Evolutionary conservation across 768 basidiomycete species (phyloP), one percentile per base, ranked within the genome.

Genomic region (Royoungia palumana): DNA sequence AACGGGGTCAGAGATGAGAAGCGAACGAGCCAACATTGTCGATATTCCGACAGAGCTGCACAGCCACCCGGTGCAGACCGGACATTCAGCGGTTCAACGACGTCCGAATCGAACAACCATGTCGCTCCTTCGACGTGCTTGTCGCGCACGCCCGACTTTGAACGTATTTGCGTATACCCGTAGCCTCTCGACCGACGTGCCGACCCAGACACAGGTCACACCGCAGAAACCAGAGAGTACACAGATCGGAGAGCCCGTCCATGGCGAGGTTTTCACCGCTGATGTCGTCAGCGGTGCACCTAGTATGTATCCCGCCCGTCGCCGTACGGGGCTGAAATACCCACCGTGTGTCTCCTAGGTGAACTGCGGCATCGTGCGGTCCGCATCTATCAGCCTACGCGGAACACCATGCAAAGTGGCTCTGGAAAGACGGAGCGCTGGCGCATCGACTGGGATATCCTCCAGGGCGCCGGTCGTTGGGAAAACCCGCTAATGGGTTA

Each of bases 401-500:
- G 89, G 49, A 92, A 91, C 58, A 94, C 94, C 4, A 97, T 95
- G 83, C 94, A 97, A 70, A 94, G 91, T 46, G 95, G 91, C 41
- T 78, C 83, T 35, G 84, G 82, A 44, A 94, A 94, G 70, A 80
- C 82, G 11, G 80, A 87, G 56, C 83, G 87, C 59, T 99, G 95
- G 95, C 76, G 91, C 55, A 82, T 99, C 61, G 95, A 98, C 69
- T 98, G 85, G 75, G 95, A 98, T 60, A 83, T 83, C 48, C 73
- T 97, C n/a, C 82, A 81, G 49, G 92, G 94, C 28, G 84, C 80
- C 24, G 93, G 90, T 12, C 79, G 95, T 44, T 99, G 95, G 95
- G 94, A 97, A 77, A 99, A 98, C 64, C 91, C 92, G 5, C 67
- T 99, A 57, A 99, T 98, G 91, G 95, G 95, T 37, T 99, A 81